These are phyloP conservation scores for Rhodosporidiobolus odoratus DNA, from an alignment of 768 basidiomycete species.

Conservation along the genomic window DNA sequence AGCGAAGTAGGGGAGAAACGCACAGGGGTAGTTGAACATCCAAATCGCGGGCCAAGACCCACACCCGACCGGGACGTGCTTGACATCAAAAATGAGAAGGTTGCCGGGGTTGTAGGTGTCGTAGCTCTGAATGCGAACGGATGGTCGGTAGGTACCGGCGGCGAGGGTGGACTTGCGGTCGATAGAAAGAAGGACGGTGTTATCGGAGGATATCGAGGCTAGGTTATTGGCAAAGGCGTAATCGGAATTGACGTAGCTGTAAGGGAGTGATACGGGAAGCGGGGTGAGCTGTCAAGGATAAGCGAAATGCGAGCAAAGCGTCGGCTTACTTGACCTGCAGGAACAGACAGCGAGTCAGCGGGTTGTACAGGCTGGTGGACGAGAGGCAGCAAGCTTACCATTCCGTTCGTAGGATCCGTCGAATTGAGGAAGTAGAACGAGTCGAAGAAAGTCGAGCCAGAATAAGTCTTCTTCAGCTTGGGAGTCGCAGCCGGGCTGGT, in stretches of 20 bases:
- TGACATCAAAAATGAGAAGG: slow-evolving; percentile 8
- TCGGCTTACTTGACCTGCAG: not conserved
- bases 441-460: slow-evolving; percentile 13
- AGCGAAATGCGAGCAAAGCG: not conserved
- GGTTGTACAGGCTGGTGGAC: too few relatives aligned
- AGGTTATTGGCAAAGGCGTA: not conserved
- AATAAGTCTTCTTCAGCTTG: not conserved
- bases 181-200: slow-evolving; percentile 4
- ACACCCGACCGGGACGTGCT: slow-evolving; percentile 4
- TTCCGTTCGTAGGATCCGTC: slow-evolving; percentile 5
- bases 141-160: not conserved
- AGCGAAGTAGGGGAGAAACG: not conserved
- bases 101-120: slow-evolving; percentile 15
- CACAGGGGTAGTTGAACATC: not conserved
- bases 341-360: too few relatives aligned
- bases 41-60: slow-evolving; percentile 8
- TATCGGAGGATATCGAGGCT: not conserved
- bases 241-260: not conserved
- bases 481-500: slow-evolving; percentile 18
- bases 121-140: slow-evolving; percentile 2
- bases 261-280: not conserved
- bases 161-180: slow-evolving; percentile 6
- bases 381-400: not conserved
- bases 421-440: slow-evolving; percentile 1
- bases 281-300: not conserved